phyloP scores from a whole-genome alignment of 2,329 filamentous ascomycete species.

The Fulvia fulva region DNA sequence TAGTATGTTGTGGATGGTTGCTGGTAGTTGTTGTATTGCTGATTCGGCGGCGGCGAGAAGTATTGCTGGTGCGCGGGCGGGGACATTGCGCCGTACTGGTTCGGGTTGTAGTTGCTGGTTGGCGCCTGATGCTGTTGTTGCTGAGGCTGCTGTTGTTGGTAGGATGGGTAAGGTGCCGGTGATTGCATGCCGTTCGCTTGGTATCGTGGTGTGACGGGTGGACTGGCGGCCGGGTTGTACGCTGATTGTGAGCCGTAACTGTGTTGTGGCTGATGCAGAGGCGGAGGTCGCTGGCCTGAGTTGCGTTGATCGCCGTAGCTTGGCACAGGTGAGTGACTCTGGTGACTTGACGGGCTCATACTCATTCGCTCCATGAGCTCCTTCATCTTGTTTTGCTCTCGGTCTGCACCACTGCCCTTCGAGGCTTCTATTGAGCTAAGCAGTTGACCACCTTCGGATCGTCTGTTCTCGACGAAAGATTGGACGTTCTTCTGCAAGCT shows the following conservation, averaged over 20 bases:
- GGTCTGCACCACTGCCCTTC: constrained; percentile 66
- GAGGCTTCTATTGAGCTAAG: constrained; percentile 83
- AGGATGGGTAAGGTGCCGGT: constrained; percentile 23
- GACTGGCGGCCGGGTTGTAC: constrained; percentile 49
- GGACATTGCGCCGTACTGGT: constrained; percentile 43
- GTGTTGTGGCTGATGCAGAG: constrained; percentile 39
- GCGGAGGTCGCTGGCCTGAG: constrained; percentile 36
- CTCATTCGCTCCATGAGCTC: constrained; percentile 95
- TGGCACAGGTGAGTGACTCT: constrained; percentile 37
- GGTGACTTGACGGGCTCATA: constrained; percentile 57
- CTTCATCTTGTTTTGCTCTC: constrained; percentile 79
- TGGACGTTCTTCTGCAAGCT: constrained; percentile 57
- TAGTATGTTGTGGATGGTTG: constrained; percentile 51
- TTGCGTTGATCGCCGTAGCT: constrained; percentile 19
- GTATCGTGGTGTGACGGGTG: constrained; percentile 46
- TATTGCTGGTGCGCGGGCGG: constrained; percentile 57
- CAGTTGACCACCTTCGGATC: constrained; percentile 85
- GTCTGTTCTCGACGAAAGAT: constrained; percentile 89
- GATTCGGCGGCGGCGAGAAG: constrained; percentile 46
- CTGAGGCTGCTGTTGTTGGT: constrained; percentile 16
- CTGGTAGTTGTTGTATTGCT: constrained; percentile 40
- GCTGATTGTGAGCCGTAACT: constrained; percentile 35
- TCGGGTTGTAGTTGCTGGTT: constrained; percentile 42
- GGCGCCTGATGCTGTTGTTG: constrained; percentile 14
- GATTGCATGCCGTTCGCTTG: constrained; percentile 33